phyloP scores from a whole-genome alignment of 805 yeast species.

The Nakazawaea pomicola region DNA sequence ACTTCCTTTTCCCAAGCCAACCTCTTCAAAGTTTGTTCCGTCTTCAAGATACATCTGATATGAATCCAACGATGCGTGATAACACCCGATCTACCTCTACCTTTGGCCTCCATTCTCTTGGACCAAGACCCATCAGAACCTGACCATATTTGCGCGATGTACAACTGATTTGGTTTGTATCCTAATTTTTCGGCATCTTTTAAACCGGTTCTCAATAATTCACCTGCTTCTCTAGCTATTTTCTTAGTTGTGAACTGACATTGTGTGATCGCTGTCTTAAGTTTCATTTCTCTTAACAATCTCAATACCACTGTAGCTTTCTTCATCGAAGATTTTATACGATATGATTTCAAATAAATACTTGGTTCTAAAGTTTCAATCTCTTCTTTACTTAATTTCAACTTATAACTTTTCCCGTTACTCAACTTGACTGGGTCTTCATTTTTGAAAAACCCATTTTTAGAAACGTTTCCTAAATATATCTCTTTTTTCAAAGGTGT shows the following conservation, averaged over 20 bases:
- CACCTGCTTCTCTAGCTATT: conserved; percentile 74
- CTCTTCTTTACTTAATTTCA: conserved; percentile 58
- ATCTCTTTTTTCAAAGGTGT: conserved; percentile 68
- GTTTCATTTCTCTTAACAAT: conserved; percentile 64
- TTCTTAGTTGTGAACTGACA: conserved; percentile 77
- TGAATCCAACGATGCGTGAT: conserved; percentile 75
- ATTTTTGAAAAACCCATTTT: conserved; percentile 68
- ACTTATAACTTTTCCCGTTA: conserved; percentile 45
- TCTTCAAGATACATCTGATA: conserved; percentile 70
- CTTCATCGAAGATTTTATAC: conserved; percentile 84
- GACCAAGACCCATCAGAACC: conserved; percentile 81
- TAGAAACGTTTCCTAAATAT: conserved; percentile 53
- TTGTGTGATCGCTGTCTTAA: conserved; percentile 82
- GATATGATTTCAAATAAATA: conserved; percentile 70
- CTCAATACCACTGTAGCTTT: conserved; percentile 80
- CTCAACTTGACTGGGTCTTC: conserved; percentile 41
- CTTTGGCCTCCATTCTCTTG: conserved; percentile 74
- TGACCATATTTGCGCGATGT: conserved; percentile 80
- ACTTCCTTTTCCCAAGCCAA: conserved; percentile 52
- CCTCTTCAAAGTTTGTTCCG: conserved; percentile 59
- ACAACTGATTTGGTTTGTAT: conserved; percentile 55
- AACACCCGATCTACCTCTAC: conserved; percentile 86
- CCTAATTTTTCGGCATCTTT: conserved; percentile 61
- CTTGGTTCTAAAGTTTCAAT: conserved; percentile 83
- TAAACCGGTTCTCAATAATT: conserved; percentile 66